Conservation (phyloP, 106 monocot genomes). For the Alisma plantagoaquatica region DNA sequence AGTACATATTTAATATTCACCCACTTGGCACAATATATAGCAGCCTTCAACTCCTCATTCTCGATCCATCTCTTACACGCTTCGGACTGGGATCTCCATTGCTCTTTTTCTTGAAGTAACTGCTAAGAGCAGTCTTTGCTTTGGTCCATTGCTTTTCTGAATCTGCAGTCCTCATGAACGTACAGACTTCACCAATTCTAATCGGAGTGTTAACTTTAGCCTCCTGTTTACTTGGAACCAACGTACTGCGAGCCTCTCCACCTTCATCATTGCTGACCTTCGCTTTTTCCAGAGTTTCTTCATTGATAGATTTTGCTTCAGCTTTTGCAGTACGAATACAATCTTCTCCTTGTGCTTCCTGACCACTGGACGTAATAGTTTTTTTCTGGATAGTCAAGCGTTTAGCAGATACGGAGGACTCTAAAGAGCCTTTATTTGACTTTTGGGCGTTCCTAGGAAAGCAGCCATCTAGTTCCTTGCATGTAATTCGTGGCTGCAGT, state of each 20-base stretch:
- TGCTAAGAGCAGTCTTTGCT: conserved; percentile 41
- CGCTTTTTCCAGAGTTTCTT: no score
- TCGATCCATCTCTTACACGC: not conserved
- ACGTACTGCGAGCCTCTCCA: no score
- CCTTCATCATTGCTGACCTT: no score
- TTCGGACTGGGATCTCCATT: conserved; percentile 19
- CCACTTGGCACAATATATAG: not conserved
- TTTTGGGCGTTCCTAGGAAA: no score
- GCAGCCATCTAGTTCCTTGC: no score
- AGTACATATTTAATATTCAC: no score
- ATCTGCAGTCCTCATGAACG: conserved; percentile 74
- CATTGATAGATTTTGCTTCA: not conserved
- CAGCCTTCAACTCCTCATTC: not conserved
- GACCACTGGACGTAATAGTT: not conserved
- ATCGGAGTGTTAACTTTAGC: conserved; percentile 15
- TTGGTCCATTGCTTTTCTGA: conserved; percentile 73
- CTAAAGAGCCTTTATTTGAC: conserved; percentile 11
- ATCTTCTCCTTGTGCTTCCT: not conserved
- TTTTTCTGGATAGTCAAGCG: not conserved
- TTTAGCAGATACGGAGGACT: conserved; percentile 1
- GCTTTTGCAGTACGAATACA: not conserved
- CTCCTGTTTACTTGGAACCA: conserved; percentile 8
- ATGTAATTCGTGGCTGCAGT: no score
- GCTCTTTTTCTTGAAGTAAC: conserved; percentile 38
- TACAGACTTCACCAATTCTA: conserved; percentile 37